These are phyloP conservation scores for Mycena albidolilacea DNA, from an alignment of 768 basidiomycete species.

Conservation along the genomic window DNA sequence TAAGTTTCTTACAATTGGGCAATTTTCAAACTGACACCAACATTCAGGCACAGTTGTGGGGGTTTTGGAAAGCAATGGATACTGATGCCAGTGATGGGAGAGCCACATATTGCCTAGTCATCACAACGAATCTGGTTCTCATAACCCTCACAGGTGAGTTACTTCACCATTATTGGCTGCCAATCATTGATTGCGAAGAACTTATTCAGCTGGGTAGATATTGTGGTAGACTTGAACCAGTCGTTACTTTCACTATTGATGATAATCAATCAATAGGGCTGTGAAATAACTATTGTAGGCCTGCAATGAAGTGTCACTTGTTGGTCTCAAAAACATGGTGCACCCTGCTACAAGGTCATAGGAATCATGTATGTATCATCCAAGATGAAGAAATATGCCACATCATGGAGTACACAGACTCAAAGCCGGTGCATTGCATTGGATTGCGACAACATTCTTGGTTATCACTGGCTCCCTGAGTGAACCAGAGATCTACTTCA, in stretches of 20 bases:
- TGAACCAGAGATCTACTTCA: no score
- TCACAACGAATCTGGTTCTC: background rate
- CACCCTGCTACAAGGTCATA: background rate
- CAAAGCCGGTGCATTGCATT: background rate
- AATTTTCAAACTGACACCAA: background rate
- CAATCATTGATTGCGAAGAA: background rate
- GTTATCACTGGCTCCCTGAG: no score
- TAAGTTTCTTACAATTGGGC: background rate
- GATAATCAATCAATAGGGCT: no score
- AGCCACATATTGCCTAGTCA: background rate
- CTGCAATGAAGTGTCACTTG: background rate
- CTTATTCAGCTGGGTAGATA: background rate
- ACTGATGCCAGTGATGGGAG: no score
- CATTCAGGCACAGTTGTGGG: background rate
- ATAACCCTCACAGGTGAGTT: conserved; percentile 1
- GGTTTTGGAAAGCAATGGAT: no score
- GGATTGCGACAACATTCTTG: background rate
- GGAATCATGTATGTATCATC: conserved; percentile 7
- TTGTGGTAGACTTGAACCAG: no score
- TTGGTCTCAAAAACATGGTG: background rate
- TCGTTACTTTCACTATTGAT: no score
- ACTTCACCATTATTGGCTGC: background rate
- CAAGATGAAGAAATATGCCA: background rate
- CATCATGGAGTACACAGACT: background rate
- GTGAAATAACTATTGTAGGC: no score